Evolutionary conservation across 805 yeast species (phyloP).

Genomic region (Ogataea nakhonphanomensis): DNA sequence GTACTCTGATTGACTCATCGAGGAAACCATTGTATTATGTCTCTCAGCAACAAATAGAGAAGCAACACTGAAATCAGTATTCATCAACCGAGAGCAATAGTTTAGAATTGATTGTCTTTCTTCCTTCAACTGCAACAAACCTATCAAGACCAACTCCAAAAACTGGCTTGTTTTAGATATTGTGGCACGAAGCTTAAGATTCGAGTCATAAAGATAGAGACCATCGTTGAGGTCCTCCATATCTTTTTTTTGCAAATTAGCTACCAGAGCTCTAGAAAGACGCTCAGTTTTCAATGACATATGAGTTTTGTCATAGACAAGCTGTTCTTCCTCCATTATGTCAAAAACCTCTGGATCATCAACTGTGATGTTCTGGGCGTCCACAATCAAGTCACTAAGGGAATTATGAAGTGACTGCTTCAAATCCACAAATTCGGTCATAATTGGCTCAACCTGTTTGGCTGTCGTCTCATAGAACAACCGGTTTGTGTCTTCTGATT

Average conservation of each 20-base stretch:
- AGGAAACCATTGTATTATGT: constrained; percentile 34
- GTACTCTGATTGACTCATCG: constrained; percentile 26
- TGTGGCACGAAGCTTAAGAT: constrained; percentile 34
- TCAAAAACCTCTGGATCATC: constrained; percentile 74
- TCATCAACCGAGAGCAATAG: constrained; percentile 76
- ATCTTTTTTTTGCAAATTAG: constrained; percentile 41
- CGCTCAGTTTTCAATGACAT: constrained; percentile 44
- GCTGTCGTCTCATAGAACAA: constrained; percentile 34
- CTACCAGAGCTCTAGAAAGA: constrained; percentile 45
- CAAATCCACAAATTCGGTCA: constrained; percentile 67
- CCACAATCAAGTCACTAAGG: constrained; percentile 56
- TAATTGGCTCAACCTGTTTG: constrained; percentile 39
- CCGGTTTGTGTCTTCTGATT: constrained; percentile 19
- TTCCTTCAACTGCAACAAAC: constrained; percentile 59
- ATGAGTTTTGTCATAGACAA: constrained; percentile 37
- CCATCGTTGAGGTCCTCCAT: constrained; percentile 34
- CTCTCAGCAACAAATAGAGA: constrained; percentile 46
- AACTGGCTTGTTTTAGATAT: constrained; percentile 36
- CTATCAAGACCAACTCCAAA: constrained; percentile 33
- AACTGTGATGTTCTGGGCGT: constrained; percentile 65
- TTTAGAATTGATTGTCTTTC: constrained; percentile 68
- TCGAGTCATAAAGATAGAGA: constrained; percentile 27
- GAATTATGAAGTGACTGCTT: constrained; percentile 71
- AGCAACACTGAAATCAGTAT: constrained; percentile 63
- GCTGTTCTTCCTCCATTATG: constrained; percentile 56